Evolutionary conservation across 2,329 filamentous ascomycete species (phyloP).

Genomic region (Alternaria longipes): DNA sequence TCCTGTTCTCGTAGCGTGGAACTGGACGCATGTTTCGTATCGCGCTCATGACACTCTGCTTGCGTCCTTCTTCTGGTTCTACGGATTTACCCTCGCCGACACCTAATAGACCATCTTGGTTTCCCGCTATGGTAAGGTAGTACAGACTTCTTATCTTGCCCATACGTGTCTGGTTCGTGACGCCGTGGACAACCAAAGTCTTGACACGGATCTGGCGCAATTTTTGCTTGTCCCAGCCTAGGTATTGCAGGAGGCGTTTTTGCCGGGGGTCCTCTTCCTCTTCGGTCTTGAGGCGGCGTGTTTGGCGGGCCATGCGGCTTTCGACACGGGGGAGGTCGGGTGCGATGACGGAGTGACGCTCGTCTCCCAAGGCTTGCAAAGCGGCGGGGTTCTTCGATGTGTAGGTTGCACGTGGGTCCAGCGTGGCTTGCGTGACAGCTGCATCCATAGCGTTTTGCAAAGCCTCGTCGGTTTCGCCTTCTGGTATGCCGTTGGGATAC

Average conservation of each 20-base stretch:
- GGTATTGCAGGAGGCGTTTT: conserved; percentile 64
- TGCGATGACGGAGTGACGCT: conserved; percentile 55
- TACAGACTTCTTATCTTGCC: conserved; percentile 87
- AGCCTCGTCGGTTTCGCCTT: conserved; percentile 31
- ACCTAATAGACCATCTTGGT: conserved; percentile 84
- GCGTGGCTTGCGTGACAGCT: conserved; percentile 44
- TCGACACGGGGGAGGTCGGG: conserved; percentile 61
- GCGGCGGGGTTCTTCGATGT: conserved; percentile 61
- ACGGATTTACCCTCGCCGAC: conserved; percentile 90
- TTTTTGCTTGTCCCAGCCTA: conserved; percentile 61
- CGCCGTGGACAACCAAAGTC: conserved; percentile 75
- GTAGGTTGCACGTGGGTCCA: conserved; percentile 57
- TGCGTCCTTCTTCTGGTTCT: conserved; percentile 71
- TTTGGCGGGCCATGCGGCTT: conserved; percentile 49
- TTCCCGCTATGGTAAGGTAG: conserved; percentile 82
- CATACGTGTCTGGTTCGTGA: conserved; percentile 93
- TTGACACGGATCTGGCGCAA: conserved; percentile 70
- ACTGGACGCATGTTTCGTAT: conserved; percentile 95
- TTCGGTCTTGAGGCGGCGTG: conserved; percentile 42
- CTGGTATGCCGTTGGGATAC: conserved; percentile 48
- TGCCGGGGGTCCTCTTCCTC: conserved; percentile 58
- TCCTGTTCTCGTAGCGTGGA: conserved; percentile 87
- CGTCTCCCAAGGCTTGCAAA: conserved; percentile 59
- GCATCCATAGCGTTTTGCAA: conserved; percentile 42
- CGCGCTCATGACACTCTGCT: conserved; percentile 80